Base-by-base conservation (phyloP, 2,329 filamentous ascomycete genomes). In the Emergomyces pasteurianus region DNA sequence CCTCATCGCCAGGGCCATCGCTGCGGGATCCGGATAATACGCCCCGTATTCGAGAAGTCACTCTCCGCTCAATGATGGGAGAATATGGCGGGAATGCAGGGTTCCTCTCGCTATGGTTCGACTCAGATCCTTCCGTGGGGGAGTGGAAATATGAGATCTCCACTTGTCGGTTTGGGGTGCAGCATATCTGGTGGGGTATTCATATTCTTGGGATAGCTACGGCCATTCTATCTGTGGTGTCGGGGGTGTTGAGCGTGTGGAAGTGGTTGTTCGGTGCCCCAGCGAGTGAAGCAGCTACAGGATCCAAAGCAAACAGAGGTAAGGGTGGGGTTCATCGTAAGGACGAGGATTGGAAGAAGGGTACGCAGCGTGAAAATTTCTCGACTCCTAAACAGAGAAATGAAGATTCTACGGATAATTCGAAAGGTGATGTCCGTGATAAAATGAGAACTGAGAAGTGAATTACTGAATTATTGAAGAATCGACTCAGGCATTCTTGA, bases 41-140 rank as follows among this genome's bases (percentile, higher is more conserved):
- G n/a, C 72, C 62, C 63, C 86, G 26, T 69, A 78, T 96, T 6
- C 81, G 92, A 34, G 94, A 99, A 75, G 85, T 97, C 65, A 99
- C 94, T 0, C 88, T 99, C 1, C 86, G 92, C 62, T 96, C 90
- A 73, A 97, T 99, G 91, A 99, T 99, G 94, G 94, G 94, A 60
- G 89, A 89, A 61, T 99, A 88, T 74, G 87, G 85, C n/a, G 94
- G 94, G 23, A 94, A 96, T 71, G 90, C 91, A 0, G 94, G 91
- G 0, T 79, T 99, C 49, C 75, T 99, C 47, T 94, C 88, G 63
- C 81, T 89, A 0, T 99, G 92, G 92, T 97, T 92, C 70, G 90
- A 97, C 72, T 74, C 82, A 21, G 78, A 80, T 2, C 63, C 66
- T 2, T 67, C 66, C 1, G 73, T 75, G 0, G 86, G 84, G 79